Base-by-base conservation (phyloP, 108 stramenopile genomes). In the Nitzschia palea region DNA sequence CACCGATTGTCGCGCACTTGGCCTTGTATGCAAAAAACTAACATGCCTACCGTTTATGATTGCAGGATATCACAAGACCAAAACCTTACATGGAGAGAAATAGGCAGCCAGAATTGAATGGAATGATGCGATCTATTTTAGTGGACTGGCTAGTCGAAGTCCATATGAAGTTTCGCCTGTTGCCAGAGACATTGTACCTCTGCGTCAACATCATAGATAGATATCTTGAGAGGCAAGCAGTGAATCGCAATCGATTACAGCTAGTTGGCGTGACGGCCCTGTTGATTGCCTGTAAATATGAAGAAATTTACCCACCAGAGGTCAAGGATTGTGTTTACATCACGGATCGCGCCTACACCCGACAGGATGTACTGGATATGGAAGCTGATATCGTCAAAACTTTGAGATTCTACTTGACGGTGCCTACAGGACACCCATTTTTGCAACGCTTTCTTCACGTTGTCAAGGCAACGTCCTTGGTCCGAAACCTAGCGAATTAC, bases 61-160 rank as follows among this genome's bases (percentile, higher is more conserved):
- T 42, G 42, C 23, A 70, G 74, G 2, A n/a, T 15, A 58, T 51
- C 27, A 29, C 53, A 10, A 26, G 26, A 23, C 64, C 65, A 22
- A 37, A 44, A 17, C 60, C 51, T n/a, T 98, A 97, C 80, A 98
- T 98, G 91, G 66, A 76, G 12, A 55, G 71, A 36, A n/a, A n/a
- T n/a, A n/a, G n/a, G n/a, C 98, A 99, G 74, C 53, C 74, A 22
- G 82, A 88, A 71, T 88, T 99, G 64, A 99, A 97, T 66, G 88
- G 84, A 37, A 86, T 81, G 55, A 98, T 99, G 99, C 86, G 98
- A 58, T 80, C 93, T 48, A 97, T 99, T 59, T 84, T 99, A 68
- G 81, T 99, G 32, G 97, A 99, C 75, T 99, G 99, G 99, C 85
- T 99, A 44, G 95, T 98, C 15, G 97, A 97, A 76, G 97, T 99